Evolutionary conservation across 2,329 filamentous ascomycete species (phyloP), one percentile per base, ranked within the genome.

Genomic region (Tolypocladium inflatum): DNA sequence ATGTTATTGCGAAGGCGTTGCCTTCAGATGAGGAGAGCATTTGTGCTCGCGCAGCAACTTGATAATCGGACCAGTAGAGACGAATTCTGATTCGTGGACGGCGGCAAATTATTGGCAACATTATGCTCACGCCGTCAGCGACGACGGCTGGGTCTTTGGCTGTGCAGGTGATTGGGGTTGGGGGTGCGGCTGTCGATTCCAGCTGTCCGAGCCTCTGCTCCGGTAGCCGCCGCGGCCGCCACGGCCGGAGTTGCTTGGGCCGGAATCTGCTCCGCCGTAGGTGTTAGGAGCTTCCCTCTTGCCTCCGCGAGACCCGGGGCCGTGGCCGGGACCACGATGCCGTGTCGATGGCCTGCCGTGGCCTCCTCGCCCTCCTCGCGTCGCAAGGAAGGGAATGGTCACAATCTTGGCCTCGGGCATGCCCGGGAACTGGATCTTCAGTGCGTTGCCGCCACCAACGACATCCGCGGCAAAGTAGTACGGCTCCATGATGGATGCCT

Each of bases 391-490:
- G 4, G 76, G 71, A 17, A 78, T 61, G 4, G 72, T 68, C 42
- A 80, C 66, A 5, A 66, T 68, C 61, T 67, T 78, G 17, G 69
- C 62, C 51, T 73, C 72, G 7, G 58, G 57, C 72, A 77, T 77
- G 43, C 73, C 74, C 2, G 76, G 78, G 10, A 80, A 69, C 15
- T 67, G 62, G 38, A 80, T 70, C 45, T 68, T 73, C 60, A 79
- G 68, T 9, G 70, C 67, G 51, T 67, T 71, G 7, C 70, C 70
- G 5, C 71, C 70, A 10, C 68, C 70, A 41, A 69, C 68, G 4
- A 69, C 64, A 13, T 73, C 70, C 2, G 68, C 63, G 13, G 63
- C 50, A 52, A 74, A 71, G 58, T 70, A 69, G 57, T 71, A 71
- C 1, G 71, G 68, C 54, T 74, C 72, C 61, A 69, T 68, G 21